Evolutionary conservation across 306 rosid genomes (phyloP).

Genomic region (Parietaria judaica): DNA sequence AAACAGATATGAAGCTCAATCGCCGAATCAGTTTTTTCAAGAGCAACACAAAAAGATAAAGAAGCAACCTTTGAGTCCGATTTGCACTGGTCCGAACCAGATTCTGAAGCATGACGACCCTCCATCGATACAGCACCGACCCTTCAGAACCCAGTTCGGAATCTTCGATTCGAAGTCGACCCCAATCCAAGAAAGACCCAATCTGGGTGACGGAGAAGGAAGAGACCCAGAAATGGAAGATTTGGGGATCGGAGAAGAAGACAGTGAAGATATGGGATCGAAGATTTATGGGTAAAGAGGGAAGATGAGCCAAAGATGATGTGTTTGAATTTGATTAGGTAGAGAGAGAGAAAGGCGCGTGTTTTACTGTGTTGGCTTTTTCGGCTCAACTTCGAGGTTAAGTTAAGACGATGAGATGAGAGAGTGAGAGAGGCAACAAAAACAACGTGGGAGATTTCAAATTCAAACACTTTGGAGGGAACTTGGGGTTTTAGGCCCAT

Average conservation of each 20-base stretch:
- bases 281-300: constrained; percentile 10
- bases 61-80: constrained; percentile 45
- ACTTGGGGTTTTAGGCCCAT: constrained; percentile 4
- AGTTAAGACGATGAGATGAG: not conserved
- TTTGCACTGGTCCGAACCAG: constrained; percentile 14
- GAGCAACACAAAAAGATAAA: constrained; percentile 8
- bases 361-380: not conserved
- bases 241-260: not conserved
- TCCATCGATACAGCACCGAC: constrained; percentile 23
- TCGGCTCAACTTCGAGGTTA: not conserved
- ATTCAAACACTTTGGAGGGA: constrained; percentile 26
- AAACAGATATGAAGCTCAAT: not conserved
- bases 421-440: too few relatives aligned
- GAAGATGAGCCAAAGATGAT: not conserved
- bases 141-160: constrained; percentile 15
- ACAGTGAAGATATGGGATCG: constrained; percentile 18
- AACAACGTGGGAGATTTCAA: constrained; percentile 22
- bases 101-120: constrained; percentile 22
- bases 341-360: constrained; percentile 14
- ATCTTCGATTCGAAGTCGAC: not conserved
- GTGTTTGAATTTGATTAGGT: constrained; percentile 25
- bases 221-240: not conserved
- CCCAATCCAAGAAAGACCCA: constrained; percentile 1
- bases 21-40: not conserved
- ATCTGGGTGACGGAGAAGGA: constrained; percentile 7